A percentile compares a stretch with the other conserved stretches of the same genome.
Evolutionary conservation across 768 basidiomycete species (phyloP).

Genomic region (Lyophyllum decastes): DNA sequence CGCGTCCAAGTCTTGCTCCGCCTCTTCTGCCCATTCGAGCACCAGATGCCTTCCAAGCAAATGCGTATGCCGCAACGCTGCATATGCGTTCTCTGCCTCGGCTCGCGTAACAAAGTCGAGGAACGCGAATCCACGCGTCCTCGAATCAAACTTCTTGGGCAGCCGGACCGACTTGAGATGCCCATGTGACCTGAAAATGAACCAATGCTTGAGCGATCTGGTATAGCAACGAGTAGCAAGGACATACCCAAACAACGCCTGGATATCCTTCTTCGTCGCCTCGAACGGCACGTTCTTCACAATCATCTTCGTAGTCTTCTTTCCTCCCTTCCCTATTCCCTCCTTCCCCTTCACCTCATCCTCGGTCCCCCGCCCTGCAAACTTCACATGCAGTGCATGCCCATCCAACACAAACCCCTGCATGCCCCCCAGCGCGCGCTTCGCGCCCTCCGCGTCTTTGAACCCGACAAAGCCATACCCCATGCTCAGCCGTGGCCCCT

Average conservation of each 20-base stretch:
- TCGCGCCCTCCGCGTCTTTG: slow-evolving; percentile 70
- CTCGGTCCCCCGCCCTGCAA: slow-evolving; percentile 81
- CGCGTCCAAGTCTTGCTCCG: slow-evolving; percentile 73
- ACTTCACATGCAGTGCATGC: slow-evolving; percentile 79
- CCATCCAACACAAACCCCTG: slow-evolving; percentile 87
- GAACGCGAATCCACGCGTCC: slow-evolving; percentile 94
- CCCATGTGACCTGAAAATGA: slow-evolving; percentile 71
- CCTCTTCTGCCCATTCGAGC: slow-evolving; percentile 90
- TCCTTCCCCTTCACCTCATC: slow-evolving; percentile 32
- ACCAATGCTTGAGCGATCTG: not conserved
- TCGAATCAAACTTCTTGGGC: slow-evolving; percentile 88
- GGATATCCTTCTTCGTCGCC: slow-evolving; percentile 88
- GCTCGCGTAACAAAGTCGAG: slow-evolving; percentile 88
- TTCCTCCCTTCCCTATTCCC: slow-evolving; percentile 34
- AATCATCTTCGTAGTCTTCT: slow-evolving; percentile 84
- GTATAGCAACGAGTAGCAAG: not conserved
- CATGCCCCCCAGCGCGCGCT: slow-evolving; percentile 72
- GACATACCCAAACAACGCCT: slow-evolving; percentile 84
- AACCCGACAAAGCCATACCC: slow-evolving; percentile 98
- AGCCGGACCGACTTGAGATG: slow-evolving; percentile 93
- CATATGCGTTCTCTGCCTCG: slow-evolving; percentile 89
- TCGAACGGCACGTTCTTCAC: slow-evolving; percentile 99
- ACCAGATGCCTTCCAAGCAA: slow-evolving; percentile 94
- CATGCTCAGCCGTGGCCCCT: slow-evolving; percentile 73
- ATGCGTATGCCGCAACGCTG: slow-evolving; percentile 89